Evolutionary conservation across 1,284 basidiomycete genomes (phyloP), one percentile per base, ranked within the genome.

Genomic region (Pseudozyma sp.): DNA sequence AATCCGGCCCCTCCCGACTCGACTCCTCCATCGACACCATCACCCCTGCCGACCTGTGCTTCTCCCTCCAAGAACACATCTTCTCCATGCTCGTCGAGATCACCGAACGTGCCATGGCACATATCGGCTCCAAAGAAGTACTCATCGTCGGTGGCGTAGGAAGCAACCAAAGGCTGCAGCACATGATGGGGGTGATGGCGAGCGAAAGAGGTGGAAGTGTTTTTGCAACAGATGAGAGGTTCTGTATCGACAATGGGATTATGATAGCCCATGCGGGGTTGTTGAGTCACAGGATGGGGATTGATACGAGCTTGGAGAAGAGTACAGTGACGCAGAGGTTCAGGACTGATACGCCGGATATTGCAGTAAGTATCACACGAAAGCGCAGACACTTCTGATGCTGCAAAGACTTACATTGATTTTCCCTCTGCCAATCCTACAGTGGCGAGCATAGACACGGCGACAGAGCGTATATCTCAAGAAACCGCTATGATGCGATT

Each of bases 41-140:
- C 80, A 97, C 93, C 5, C 91, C 95, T 7, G 92, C 94, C 21
- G 97, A 99, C 86, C 87, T 99, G 18, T 99, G 97, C 86, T 98
- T 96, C 85, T 95, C 94, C 6, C 87, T 99, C 5, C 97, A 99
- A 86, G 97, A 99, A 86, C 97, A 94, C 4, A 91, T 98, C 2
- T 99, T 94, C 86, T 93, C 96, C 0, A 99, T 99, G 97, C 88
- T 99, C 4, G 97, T 99, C 19, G 97, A 99, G 86, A 99, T 97
- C 66, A 99, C 97, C 0, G 97, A 99, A 85, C 89, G 97, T 47
- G 97, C 97, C 0, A 98, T 99, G 96, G 97, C 97, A 19, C 97
- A 99, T 86, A 95, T 98, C 31, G 94, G 93, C 3, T 95, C 93
- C 77, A 93, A 90, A 81, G 96, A 99, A 83, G 96, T 98, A 0